Percentiles rank a stretch among this genome's conserved stretches.
Evolutionary conservation across 1,284 basidiomycete species (phyloP).

Genomic region (Jaminaea rosea): DNA sequence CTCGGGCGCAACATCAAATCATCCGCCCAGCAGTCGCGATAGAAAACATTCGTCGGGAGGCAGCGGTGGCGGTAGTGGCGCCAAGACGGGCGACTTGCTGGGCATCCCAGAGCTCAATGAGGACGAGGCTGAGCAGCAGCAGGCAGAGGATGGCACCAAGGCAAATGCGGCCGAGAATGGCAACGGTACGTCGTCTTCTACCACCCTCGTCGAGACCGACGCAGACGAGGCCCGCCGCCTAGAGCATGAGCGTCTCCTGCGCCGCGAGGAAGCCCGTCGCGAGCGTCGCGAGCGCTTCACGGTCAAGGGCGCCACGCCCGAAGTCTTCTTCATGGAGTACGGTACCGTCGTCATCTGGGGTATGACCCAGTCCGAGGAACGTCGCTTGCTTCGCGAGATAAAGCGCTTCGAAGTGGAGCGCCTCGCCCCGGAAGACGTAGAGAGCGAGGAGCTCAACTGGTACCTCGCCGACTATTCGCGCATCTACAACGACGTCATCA

Average conservation of each 20-base stretch:
- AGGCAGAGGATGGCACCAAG: background rate
- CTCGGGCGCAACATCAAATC: no score
- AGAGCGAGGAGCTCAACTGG: conserved; percentile 94
- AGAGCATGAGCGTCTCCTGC: conserved; percentile 1
- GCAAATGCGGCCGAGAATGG: background rate
- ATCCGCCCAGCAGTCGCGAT: no score
- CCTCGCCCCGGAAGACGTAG: conserved; percentile 52
- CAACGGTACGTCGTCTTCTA: conserved; percentile 2
- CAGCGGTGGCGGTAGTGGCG: no score
- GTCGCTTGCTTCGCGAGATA: conserved; percentile 68
- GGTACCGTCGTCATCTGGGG: conserved; percentile 91
- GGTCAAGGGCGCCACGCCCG: conserved; percentile 30
- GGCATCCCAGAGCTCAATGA: conserved; percentile 37
- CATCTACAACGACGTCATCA: conserved; percentile 97
- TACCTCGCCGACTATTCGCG: conserved; percentile 80
- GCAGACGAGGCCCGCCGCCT: background rate
- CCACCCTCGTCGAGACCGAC: conserved; percentile 3
- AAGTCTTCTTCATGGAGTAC: conserved; percentile 75
- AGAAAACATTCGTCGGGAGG: no score
- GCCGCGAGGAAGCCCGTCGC: conserved; percentile 2
- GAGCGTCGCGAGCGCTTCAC: conserved; percentile 14
- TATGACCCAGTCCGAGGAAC: conserved; percentile 86
- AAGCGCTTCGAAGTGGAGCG: conserved; percentile 87
- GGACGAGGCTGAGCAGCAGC: background rate
- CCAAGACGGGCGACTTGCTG: conserved; percentile 37